These are phyloP conservation scores for Ceriops zippeliana DNA, from an alignment of 345 rosid species.

Conservation along the genomic window DNA sequence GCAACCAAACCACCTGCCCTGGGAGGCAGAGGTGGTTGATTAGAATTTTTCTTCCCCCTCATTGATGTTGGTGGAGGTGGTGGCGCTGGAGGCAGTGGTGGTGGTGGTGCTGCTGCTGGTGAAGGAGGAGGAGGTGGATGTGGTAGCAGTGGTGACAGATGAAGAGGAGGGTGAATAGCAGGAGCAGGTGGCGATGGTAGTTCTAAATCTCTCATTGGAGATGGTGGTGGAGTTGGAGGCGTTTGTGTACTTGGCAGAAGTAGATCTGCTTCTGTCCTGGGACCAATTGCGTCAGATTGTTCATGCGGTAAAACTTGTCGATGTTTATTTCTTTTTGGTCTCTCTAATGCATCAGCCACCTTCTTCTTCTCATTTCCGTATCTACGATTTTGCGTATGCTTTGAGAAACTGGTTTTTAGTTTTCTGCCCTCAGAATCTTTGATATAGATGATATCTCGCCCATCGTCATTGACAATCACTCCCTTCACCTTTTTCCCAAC, in stretches of 20 bases:
- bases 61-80: neutral
- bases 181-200: slow-evolving; percentile 7
- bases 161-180: slow-evolving; percentile 8
- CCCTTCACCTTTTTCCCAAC: slow-evolving; percentile 43
- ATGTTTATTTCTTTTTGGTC: slow-evolving; percentile 6
- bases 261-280: neutral
- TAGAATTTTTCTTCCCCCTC: slow-evolving; percentile 3
- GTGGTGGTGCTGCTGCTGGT: slow-evolving; percentile 19
- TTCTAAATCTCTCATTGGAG: neutral
- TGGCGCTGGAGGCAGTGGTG: too few relatives aligned
- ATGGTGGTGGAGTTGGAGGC: neutral
- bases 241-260: neutral
- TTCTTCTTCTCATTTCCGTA: slow-evolving; percentile 36
- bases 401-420: slow-evolving; percentile 27
- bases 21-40: slow-evolving; percentile 23
- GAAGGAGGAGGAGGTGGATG: slow-evolving; percentile 8
- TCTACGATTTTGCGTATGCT: slow-evolving; percentile 40
- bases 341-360: slow-evolving; percentile 13
- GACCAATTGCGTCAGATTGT: slow-evolving; percentile 2
- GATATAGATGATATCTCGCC: slow-evolving; percentile 51
- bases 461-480: slow-evolving; percentile 42
- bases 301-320: slow-evolving; percentile 10
- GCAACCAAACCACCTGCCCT: slow-evolving; percentile 17
- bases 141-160: slow-evolving; percentile 16
- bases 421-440: slow-evolving; percentile 37